Evolutionary conservation across 345 rosid genomes (phyloP), one percentile per base, ranked within the genome.

Genomic region (Populus tremula): DNA sequence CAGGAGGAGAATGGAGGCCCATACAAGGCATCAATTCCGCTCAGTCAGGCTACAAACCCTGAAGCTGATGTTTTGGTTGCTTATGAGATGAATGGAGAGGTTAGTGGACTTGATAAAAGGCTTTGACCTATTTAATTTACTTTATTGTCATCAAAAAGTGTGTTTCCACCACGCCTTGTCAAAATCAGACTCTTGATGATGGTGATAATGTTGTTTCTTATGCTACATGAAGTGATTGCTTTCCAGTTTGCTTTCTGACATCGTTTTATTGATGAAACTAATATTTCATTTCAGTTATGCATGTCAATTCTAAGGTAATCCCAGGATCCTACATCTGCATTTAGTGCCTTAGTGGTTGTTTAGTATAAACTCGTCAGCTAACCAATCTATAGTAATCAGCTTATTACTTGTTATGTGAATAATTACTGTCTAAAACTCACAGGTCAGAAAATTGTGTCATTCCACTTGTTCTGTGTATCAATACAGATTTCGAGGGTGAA

Each of bases 1-100:
- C 82, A 96, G 99, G 98, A 96, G 87, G 99, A 96, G 90, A 92
- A 92, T 33, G 99, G 99, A 38, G 99, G 98, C n/a, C 98, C 99
- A 14, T 96, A 91, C 72, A 96, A 92, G 87, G 99, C 96, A 68
- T 96, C 99, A 33, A 89, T 95, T 84, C 94, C 98, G 45, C 90
- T 96, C 31, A 82, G 84, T 78, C 98, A 89, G 80, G 94, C 97
- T 63, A 88, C 98, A 67, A 89, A 91, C 77, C 92, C 99, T 59
- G 94, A 90, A 63, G 94, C 99, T 74, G 99, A 95, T 87, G 98
- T 95, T 80, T 85, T 95, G 73, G 92, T 96, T 79, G 97, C 98
- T 76, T 96, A 96, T 69, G 98, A 96, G 90, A 96, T 96, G 98
- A 96, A 96, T 86, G 97, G 97, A 72, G 88, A 93, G 95, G 98